Base-by-base conservation (phyloP, 192 early-diverging fungal genomes). In the Phycomyces nitens region DNA sequence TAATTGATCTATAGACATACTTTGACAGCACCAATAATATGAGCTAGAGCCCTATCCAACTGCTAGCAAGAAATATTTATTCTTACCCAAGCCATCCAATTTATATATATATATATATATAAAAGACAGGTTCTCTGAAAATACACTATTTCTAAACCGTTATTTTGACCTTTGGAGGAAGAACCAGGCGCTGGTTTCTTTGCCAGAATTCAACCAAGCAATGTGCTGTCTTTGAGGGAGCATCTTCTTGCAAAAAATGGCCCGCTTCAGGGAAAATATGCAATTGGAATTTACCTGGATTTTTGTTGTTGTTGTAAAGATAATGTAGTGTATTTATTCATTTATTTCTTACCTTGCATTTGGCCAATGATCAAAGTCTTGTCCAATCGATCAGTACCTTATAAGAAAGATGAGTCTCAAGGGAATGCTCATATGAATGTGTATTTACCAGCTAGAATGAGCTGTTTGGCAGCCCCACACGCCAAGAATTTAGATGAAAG, bases 301-400 rank as follows among this genome's bases (percentile, higher is more conserved):
- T 50, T 5, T 18, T 5, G 16, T 54, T 29, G 59, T 53, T 64
- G 42, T 16, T 47, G 16, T 12, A 26, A 29, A 53, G 15, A 56
- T 21, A 44, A 42, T 51, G 21, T n/a, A n/a, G n/a, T n/a, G n/a
- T n/a, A n/a, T n/a, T n/a, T n/a, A n/a, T n/a, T n/a, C n/a, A 22
- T 21, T n/a, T 11, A 9, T 76, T 59, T 23, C 41, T 10, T 72
- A 72, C 84, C 90, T 73, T 92, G 90, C 90, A 92, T 92, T 60
- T 91, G 89, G 0, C 81, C 89, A 71, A 92, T 90, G 56, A 83
- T 83, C 49, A 92, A 76, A 16, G 84, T 77, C 56, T 85, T 92
- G 58, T 92, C 90, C 67, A 92, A 62, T 29, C 89, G 77, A 74
- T 92, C 90, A 0, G 89, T 84, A 9, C 85, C 77, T 79, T 16